Conservation (phyloP, 495 filamentous ascomycete species). For the Lindgomyces ingoldianus region DNA sequence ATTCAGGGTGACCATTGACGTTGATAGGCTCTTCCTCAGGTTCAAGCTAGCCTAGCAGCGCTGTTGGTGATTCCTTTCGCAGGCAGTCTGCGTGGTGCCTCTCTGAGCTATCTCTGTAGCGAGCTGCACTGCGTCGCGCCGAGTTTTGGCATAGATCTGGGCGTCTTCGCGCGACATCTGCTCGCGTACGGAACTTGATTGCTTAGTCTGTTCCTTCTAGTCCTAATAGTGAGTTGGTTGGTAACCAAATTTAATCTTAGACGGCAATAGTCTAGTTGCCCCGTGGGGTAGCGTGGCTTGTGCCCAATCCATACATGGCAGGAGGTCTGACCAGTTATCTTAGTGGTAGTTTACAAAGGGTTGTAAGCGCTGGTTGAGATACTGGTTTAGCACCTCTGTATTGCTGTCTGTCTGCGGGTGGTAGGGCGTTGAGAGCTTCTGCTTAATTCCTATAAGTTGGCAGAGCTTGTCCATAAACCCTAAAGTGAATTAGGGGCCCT, state of each 20-base stretch:
- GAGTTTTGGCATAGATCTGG: no score
- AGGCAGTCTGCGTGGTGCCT: no score
- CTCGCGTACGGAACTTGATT: no score
- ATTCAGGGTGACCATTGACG: no score
- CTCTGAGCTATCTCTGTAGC: no score
- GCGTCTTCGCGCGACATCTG: no score
- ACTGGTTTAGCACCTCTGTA: conserved; percentile 36
- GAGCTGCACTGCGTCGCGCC: no score
- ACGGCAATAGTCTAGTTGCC: not conserved
- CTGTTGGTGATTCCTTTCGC: no score
- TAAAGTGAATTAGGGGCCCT: conserved; percentile 31
- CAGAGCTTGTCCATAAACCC: conserved; percentile 32
- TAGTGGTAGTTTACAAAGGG: not conserved
- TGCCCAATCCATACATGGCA: not conserved
- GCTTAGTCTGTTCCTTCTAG: not conserved
- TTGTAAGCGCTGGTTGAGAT: not conserved
- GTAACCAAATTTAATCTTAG: not conserved
- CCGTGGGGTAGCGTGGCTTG: not conserved
- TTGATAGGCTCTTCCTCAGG: no score
- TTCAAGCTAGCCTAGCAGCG: no score
- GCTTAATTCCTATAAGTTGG: conserved; percentile 12
- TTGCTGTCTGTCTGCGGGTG: conserved; percentile 37
- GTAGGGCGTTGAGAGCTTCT: conserved; percentile 31
- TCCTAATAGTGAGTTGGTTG: not conserved
- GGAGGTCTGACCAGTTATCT: not conserved